Conservation (phyloP, 495 filamentous ascomycete species). For the Podospora conica region DNA sequence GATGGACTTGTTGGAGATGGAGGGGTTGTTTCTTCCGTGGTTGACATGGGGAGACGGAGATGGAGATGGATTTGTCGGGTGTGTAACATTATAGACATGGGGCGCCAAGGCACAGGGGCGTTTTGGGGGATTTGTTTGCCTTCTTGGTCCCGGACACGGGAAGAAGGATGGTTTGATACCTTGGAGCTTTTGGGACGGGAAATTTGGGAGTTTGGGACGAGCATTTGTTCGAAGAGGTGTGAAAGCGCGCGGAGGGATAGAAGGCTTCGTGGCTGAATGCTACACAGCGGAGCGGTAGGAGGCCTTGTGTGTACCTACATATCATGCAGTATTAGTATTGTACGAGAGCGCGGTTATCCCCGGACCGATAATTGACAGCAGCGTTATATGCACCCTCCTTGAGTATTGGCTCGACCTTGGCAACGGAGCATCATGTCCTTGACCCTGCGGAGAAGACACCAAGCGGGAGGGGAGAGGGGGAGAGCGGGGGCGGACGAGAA, state of each 20-base stretch:
- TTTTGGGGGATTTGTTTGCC: background rate
- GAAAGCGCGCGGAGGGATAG: background rate
- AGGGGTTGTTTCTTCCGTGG: too few species aligned
- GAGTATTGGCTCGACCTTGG: too few species aligned
- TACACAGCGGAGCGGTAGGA: background rate
- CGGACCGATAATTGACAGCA: background rate
- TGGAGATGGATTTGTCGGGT: background rate
- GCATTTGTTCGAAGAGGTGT: background rate
- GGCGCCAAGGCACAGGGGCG: background rate
- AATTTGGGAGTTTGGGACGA: background rate
- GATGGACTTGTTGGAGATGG: too few species aligned
- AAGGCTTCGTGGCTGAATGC: background rate
- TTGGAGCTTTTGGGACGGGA: background rate
- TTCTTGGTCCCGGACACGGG: background rate
- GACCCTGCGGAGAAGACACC: background rate
- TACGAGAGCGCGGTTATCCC: background rate
- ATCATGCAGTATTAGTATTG: background rate
- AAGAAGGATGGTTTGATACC: slow-evolving; percentile 1
- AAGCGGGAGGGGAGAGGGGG: background rate
- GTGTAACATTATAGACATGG: background rate
- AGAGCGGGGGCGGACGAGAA: too few species aligned
- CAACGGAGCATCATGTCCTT: background rate
- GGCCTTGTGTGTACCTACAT: background rate
- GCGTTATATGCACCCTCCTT: background rate
- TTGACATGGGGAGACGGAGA: too few species aligned